phyloP scores from a whole-genome alignment of 1,284 basidiomycete species.

The Omphalotus olearius region DNA sequence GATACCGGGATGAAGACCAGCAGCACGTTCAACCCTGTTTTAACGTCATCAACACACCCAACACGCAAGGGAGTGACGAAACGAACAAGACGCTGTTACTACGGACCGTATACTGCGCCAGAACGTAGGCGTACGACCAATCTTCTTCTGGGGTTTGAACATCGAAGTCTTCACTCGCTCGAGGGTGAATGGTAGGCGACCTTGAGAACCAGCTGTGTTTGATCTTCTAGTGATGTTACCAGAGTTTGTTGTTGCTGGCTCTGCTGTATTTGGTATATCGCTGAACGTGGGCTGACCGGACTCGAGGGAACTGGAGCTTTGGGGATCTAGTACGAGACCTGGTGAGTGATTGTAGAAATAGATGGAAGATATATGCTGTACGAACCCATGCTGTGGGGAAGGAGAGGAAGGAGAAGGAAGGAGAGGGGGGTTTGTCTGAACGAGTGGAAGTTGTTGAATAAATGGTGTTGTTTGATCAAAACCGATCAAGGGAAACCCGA shows the following conservation, averaged over 20 bases:
- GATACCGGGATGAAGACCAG: slow-evolving; percentile 52
- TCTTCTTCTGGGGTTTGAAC: slow-evolving; percentile 27
- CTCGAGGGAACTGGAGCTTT: too few species aligned
- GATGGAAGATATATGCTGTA: too few species aligned
- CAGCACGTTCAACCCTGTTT: slow-evolving; percentile 64
- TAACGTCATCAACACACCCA: not conserved
- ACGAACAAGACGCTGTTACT: slow-evolving; percentile 49
- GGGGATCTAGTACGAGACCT: too few species aligned
- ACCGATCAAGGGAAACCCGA: too few species aligned
- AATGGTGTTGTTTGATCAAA: too few species aligned
- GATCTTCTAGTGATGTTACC: not conserved
- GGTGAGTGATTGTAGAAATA: too few species aligned
- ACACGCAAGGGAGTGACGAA: not conserved
- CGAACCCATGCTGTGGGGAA: too few species aligned
- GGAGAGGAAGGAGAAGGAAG: too few species aligned
- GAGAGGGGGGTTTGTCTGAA: too few species aligned
- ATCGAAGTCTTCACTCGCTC: slow-evolving; percentile 20
- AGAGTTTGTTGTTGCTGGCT: not conserved
- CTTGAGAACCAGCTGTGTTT: not conserved
- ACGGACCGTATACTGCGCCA: slow-evolving; percentile 45
- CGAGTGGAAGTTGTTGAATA: too few species aligned
- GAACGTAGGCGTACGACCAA: slow-evolving; percentile 40
- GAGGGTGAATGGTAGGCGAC: slow-evolving; percentile 10
- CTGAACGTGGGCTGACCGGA: too few species aligned
- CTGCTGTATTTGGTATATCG: too few species aligned